Evolutionary conservation across 208 protist genomes (phyloP), one percentile per base, ranked within the genome.

Genomic region (Leptomonas pyrrhocoris): DNA sequence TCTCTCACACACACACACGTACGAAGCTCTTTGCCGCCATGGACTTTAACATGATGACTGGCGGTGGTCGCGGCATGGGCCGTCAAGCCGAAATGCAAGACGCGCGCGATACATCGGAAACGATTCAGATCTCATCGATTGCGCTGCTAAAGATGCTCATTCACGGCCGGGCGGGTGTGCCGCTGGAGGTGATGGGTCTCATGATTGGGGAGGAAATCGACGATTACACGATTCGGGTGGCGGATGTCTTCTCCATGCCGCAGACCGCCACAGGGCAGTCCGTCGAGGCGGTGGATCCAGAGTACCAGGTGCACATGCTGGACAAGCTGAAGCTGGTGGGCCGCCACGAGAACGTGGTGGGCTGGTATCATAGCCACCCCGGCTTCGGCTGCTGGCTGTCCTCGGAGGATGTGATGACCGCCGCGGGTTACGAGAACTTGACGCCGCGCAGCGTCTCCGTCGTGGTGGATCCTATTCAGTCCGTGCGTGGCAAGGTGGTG

Each of bases 361-460:
- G 99, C 15, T 99, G 99, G 99, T 99, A 99, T 87, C 99, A 99
- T 80, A 99, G 96, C 62, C 99, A 99, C 81, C 99, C 99, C 19
- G 99, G 99, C 31, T 99, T 99, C 82, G 99, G 99, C 23, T 99
- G 98, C 90, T 99, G 99, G 99, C 95, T 99, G 11, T 99, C 98
- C 30, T 95, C 96, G 48, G 98, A 99, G 59, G 99, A 99, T 91
- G 95, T 99, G 30, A 99, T 99, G 81, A 99, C 99, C 28, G 99
- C 99, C 66, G 88, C 77, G 28, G 86, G 81, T 59, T 99, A 99
- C 78, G 99, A 99, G 82, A 86, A 96, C 51, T 82, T 99, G 43
- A 98, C 99, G 51, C 89, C 95, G 51, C 89, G 99, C 50, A 96
- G 96, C 48, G 99, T 99, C 4, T 99, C 99, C 27, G 99, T 99